phyloP scores from a whole-genome alignment of 2,329 filamentous ascomycete species.

The Remersonia thermophila region DNA sequence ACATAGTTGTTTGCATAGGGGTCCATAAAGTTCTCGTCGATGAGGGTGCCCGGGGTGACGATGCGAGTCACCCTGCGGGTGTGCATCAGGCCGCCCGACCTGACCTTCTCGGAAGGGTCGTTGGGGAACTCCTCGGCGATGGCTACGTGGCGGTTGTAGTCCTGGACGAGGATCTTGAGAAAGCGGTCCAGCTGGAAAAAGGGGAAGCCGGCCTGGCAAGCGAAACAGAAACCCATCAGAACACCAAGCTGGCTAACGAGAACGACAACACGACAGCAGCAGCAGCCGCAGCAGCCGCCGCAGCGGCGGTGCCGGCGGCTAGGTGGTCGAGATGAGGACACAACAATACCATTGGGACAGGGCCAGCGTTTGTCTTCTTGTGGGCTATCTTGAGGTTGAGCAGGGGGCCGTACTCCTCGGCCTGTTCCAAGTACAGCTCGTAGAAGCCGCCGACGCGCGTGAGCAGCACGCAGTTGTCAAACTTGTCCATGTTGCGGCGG shows the following conservation, averaged over 20 bases:
- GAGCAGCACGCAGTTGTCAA: slow-evolving; percentile 78
- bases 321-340: slow-evolving; percentile 4
- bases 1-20: slow-evolving; percentile 89
- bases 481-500: slow-evolving; percentile 77
- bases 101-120: slow-evolving; percentile 54
- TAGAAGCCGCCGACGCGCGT: slow-evolving; percentile 95
- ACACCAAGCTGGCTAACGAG: slow-evolving; percentile 5
- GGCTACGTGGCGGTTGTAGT: slow-evolving; percentile 80
- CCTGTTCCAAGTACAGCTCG: slow-evolving; percentile 94
- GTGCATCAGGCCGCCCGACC: slow-evolving; percentile 67
- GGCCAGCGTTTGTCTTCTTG: slow-evolving; percentile 66
- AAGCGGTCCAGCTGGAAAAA: slow-evolving; percentile 87
- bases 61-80: slow-evolving; percentile 76
- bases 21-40: slow-evolving; percentile 96
- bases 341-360: slow-evolving; percentile 64
- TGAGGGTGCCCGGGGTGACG: slow-evolving; percentile 86
- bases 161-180: slow-evolving; percentile 84
- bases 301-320: too few species aligned
- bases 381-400: slow-evolving; percentile 77
- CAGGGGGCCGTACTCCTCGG: slow-evolving; percentile 74
- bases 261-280: slow-evolving; percentile 14
- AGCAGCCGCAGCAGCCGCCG: too few species aligned
- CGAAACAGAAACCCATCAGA: slow-evolving; percentile 18
- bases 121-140: slow-evolving; percentile 88
- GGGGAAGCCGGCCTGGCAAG: slow-evolving; percentile 69